Base-by-base conservation (phyloP, 139 green algal genomes). In the Zygnema cylindricum region DNA sequence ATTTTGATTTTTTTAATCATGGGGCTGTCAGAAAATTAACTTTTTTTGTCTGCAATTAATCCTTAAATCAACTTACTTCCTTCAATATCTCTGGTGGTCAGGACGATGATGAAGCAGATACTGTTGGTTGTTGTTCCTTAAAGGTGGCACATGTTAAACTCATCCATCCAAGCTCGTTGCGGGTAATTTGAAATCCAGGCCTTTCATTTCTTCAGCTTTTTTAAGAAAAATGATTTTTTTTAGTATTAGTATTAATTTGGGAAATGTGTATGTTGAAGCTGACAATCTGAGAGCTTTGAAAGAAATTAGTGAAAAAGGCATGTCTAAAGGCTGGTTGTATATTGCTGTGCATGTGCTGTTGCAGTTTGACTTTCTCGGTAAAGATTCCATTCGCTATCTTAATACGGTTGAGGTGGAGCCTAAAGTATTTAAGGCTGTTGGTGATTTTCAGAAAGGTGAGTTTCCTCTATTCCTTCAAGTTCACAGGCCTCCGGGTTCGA, bases 281-380 rank as follows among this genome's bases (percentile, higher is more conserved):
- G 42, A 36, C 73, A 81, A 35, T 73, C 57, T n/a, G n/a, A n/a
- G n/a, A n/a, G n/a, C n/a, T n/a, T n/a, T n/a, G n/a, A n/a, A n/a
- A n/a, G n/a, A n/a, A n/a, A n/a, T n/a, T n/a, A n/a, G n/a, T n/a
- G n/a, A n/a, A n/a, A n/a, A n/a, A n/a, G n/a, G n/a, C n/a, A n/a
- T n/a, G n/a, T n/a, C n/a, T n/a, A n/a, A n/a, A n/a, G n/a, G n/a
- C n/a, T n/a, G n/a, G n/a, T n/a, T n/a, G n/a, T n/a, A n/a, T n/a
- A n/a, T n/a, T n/a, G n/a, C n/a, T n/a, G n/a, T n/a, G n/a, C n/a
- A n/a, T n/a, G n/a, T n/a, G n/a, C n/a, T n/a, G 49, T 16, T 25
- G 30, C 95, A 96, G 88, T 98, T 99, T 85, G 97, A 99, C 93
- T 99, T 99, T 93, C 92, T 99, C 91, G 97, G 97, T 92, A 99